Evolutionary conservation across 106 monocot species (phyloP), one percentile per base, ranked within the genome.

Genomic region (Allium fistulosum): DNA sequence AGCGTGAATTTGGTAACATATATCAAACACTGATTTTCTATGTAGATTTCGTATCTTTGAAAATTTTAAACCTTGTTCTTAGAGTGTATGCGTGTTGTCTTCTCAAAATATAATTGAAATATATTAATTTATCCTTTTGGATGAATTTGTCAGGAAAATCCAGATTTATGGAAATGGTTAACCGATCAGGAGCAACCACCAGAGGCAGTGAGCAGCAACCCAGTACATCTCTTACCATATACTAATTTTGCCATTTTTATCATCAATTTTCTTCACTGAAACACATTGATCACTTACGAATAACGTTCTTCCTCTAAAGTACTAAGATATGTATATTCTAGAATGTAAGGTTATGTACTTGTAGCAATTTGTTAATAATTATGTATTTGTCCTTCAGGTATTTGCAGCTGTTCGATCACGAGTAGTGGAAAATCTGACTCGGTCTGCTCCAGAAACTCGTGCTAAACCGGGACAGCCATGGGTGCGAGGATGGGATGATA

Each of bases 401-500:
- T 99, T 99, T 53, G 66, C 15, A 67, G 86, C 87, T 17, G 79
- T 99, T 10, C 88, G 71, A 46, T 74, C 87, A 8, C 86, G 72
- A 69, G 81, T 99, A 26, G 71, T 82, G 69, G 71, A 76, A 68
- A 99, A 93, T 71, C 77, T 99, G 17, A 73, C 78, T 56, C 71
- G 83, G 68, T 58, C 85, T 58, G 69, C 89, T 52, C 90, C 97
- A 4, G 82, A 79, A 51, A 85, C 87, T 55, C 82, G 90, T 17
- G 82, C 93, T 55, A 62, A 65, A 47, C 93, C 97, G 26, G 93
- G 97, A 37, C 92, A 82, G 46, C 97, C 87, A 59, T 99, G 97
- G 97, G 87, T 99, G 7, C 82, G 93, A 82, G 92, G 97, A 70
- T 99, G 97, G 97, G 93, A 92, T 62, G 92, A 93, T 65, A 89